These are phyloP conservation scores for Nemania sp. DNA, from an alignment of 2,329 filamentous ascomycete genomes.

Conservation along the genomic window DNA sequence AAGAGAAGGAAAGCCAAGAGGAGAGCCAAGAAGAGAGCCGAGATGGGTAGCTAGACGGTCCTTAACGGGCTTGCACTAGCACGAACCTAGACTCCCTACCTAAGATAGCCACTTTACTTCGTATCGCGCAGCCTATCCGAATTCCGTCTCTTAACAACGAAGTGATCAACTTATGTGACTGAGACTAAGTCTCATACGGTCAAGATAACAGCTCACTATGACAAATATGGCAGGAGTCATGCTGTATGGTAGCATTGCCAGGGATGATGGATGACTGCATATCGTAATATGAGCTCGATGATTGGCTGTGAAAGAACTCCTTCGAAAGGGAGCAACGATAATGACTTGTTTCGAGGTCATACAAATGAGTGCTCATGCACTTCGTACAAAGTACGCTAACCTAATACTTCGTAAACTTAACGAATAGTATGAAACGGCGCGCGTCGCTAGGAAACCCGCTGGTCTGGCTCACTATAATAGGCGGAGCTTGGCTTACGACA, in stretches of 20 bases:
- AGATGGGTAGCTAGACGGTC: no score
- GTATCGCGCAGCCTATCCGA: neutral
- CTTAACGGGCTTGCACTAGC: neutral
- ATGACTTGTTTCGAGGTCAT: neutral
- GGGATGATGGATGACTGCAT: neutral
- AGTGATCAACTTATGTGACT: neutral
- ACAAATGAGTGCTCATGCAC: no score
- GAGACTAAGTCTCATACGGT: neutral
- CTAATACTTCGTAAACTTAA: no score
- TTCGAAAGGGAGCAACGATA: no score
- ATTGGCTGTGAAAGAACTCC: neutral
- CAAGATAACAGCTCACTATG: neutral
- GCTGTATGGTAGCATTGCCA: no score
- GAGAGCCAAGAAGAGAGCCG: no score
- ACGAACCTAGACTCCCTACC: neutral
- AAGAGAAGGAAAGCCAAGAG: constrained; percentile 12
- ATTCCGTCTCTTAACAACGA: neutral
- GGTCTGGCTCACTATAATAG: neutral
- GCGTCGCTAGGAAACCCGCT: neutral
- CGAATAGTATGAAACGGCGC: neutral
- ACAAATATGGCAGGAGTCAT: constrained; percentile 1
- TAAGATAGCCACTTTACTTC: neutral
- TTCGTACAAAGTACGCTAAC: no score
- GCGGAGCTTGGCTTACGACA: neutral
- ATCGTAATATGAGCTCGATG: neutral